Base-by-base conservation (phyloP, 164 flowering plant genomes). In the Stephania cephalantha region DNA sequence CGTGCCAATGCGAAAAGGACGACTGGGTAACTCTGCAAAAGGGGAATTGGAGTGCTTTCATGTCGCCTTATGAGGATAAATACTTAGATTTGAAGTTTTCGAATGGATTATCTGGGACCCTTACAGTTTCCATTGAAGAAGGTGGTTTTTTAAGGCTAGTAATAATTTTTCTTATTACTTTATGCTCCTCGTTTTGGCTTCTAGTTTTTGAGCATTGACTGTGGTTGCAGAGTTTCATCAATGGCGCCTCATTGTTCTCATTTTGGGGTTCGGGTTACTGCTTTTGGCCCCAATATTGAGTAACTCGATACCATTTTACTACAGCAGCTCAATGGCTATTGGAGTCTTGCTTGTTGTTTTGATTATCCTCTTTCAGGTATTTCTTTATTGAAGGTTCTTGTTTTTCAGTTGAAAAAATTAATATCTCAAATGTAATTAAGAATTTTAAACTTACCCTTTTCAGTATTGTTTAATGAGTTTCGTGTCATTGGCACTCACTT, bases 281-380 rank as follows among this genome's bases (percentile, higher is more conserved):
- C 76, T 94, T 46, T 61, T 91, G 71, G 98, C 98, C 64, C 97
- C 98, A 68, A 70, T 89, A 79, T 90, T 90, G 72, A 91, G 97
- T 83, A 78, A 84, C 69, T 94, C 95, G 94, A 91, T 90, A 78
- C 97, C 97, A 46, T 94, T 94, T 81, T 94, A 94, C 74, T 94
- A 92, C 75, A 87, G 92, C 88, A 92, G 97, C 75, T 92, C 97
- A 46, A 94, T 94, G 97, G 90, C 86, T 31, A 85, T 94, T 42
- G 97, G 98, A 35, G 78, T 94, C 74, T 82, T 90, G 18, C 90
- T 92, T 72, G 90, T 92, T 64, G 74, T 94, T 65, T 75, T 94
- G 69, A 85, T 94, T 52, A 75, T 94, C 73, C 90, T 92, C 25
- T 94, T 90, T 79, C 98, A 94, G 98, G 98, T 94, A 89, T 46